Evolutionary conservation across 1,284 basidiomycete species (phyloP), one percentile per base, ranked within the genome.

Genomic region (Tilletia horrida): DNA sequence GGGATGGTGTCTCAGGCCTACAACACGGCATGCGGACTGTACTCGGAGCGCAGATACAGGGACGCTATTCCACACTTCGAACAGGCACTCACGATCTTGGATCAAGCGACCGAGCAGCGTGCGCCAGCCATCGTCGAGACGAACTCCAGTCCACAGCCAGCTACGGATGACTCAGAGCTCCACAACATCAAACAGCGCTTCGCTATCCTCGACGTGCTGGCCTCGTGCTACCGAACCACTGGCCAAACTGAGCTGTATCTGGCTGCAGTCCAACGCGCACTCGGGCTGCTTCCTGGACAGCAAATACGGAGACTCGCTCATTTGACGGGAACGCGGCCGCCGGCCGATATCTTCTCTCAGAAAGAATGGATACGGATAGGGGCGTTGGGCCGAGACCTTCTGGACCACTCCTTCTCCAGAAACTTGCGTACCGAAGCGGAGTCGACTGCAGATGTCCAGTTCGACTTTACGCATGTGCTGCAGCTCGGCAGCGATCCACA

Each of bases 11-110:
- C 35, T 40, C 35, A 40, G 35, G 35, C 35, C 35, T 40, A 40
- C 11, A 40, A 40, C 35, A 40, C 35, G 35, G 35, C 35, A 40
- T 40, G 35, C 11, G 35, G 35, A 43, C 72, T 83, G 7, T 85
- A 82, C 72, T 81, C 81, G 29, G 76, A 74, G 0, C 68, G 68
- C 13, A 73, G 72, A 21, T 70, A 72, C 4, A 75, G 68, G 7
- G 75, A 73, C 4, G 81, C 82, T 0, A 67, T 75, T 8, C 73
- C 65, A 0, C 78, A 83, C 44, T 71, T 76, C 4, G 40, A 66
- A 27, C 57, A 70, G 3, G 70, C 81, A 11, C 80, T 80, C 62
- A 71, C 74, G 43, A 31, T 73, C 40, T 70, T 71, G 18, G 47
- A 76, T 67, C 50, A 64, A 65, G 50, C 76, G 27, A 61, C 16